phyloP scores from a whole-genome alignment of 1,284 basidiomycete genomes.

The Pholiota adiposa region DNA sequence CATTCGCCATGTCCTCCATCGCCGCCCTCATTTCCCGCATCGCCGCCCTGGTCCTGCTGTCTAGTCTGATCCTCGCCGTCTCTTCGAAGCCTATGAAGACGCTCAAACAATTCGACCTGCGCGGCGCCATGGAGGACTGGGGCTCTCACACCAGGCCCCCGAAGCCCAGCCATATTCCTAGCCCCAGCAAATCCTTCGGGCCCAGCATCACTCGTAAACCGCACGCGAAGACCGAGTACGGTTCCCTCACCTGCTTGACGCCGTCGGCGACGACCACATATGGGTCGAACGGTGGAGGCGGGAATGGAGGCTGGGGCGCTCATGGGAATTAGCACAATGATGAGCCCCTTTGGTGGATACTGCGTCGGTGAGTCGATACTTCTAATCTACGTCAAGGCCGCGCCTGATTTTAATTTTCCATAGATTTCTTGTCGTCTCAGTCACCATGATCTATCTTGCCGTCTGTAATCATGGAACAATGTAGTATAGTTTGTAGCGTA shows the following conservation, averaged over 20 bases:
- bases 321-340: not conserved
- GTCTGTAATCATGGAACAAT: not conserved
- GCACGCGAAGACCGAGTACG: not conserved
- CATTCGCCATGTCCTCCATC: not conserved
- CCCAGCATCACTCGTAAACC: not conserved
- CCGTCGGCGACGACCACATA: not conserved
- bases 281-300: not conserved
- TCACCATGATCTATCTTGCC: not conserved
- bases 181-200: not conserved
- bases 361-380: not conserved
- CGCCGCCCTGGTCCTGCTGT: not conserved
- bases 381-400: no score
- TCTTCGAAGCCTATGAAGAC: not conserved
- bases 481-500: not conserved
- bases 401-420: not conserved
- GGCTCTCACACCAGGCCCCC: not conserved
- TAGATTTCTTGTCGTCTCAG: not conserved
- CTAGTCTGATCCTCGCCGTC: not conserved
- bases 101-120: slow-evolving; percentile 4
- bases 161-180: not conserved
- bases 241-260: not conserved
- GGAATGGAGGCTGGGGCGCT: not conserved
- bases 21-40: not conserved
- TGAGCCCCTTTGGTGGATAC: not conserved
- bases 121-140: not conserved